These are phyloP conservation scores for Plasmodium coatneyi DNA, from an alignment of 169 alveolate genomes.

Conservation along the genomic window DNA sequence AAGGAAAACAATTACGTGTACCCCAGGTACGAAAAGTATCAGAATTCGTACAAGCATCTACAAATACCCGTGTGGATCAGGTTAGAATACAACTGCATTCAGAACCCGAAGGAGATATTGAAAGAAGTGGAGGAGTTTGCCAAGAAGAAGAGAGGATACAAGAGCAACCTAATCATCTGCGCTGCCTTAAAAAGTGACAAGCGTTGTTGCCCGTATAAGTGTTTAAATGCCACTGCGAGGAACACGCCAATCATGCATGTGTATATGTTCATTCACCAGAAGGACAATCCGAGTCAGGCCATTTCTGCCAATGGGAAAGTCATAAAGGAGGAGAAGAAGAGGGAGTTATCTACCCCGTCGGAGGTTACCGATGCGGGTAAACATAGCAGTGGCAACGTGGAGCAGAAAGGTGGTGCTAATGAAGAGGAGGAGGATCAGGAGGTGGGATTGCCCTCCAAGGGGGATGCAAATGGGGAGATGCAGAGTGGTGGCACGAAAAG, in stretches of 20 bases:
- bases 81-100: conserved; percentile 71
- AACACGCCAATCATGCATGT: conserved; percentile 75
- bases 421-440: neutral
- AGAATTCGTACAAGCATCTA: conserved; percentile 24
- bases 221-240: conserved; percentile 38
- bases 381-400: neutral
- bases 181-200: conserved; percentile 72
- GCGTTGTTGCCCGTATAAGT: conserved; percentile 71
- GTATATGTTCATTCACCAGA: conserved; percentile 75
- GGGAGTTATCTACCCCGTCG: neutral
- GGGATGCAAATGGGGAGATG: neutral
- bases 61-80: conserved; percentile 76
- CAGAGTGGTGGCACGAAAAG: neutral
- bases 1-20: conserved; percentile 58
- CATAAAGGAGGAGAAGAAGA: conserved; percentile 31
- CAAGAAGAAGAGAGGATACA: conserved; percentile 59
- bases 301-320: conserved; percentile 22
- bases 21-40: conserved; percentile 72
- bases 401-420: neutral
- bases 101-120: conserved; percentile 59
- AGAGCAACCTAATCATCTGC: conserved; percentile 50
- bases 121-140: conserved; percentile 73
- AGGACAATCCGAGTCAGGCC: neutral
- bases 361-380: neutral
- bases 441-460: neutral